Evolutionary conservation across 768 basidiomycete species (phyloP), one percentile per base, ranked within the genome.

Genomic region (Amyloporia xantha): DNA sequence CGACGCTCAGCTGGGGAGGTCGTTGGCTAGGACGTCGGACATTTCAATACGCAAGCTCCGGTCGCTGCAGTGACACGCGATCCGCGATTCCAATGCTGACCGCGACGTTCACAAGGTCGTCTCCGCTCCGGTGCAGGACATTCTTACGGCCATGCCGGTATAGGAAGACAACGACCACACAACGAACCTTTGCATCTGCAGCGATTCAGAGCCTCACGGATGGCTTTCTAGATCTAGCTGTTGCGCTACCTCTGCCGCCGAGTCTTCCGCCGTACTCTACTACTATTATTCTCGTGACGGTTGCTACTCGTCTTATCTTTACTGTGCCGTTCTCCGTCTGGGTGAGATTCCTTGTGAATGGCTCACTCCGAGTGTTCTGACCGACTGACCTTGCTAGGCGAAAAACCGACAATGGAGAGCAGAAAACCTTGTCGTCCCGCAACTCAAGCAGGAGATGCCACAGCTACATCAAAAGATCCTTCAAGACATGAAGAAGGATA

Each of bases 311-410:
- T 58, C 67, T 82, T 24, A 71, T 71, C 1, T 54, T 75, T 48
- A 77, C 86, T 4, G 71, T 86, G 11, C 89, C 89, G 26, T 69
- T 85, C 49, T 78, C 85, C 57, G 62, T 89, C 72, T 91, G 88
- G 89, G 89, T 89, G 54, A 51, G 78, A 62, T 15, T 28, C n/a
- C n/a, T n/a, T n/a, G n/a, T n/a, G n/a, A n/a, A n/a, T n/a, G n/a
- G n/a, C n/a, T n/a, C 30, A 44, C 12, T 13, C 43, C 20, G 39
- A 30, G n/a, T n/a, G n/a, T n/a, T n/a, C n/a, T n/a, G n/a, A n/a
- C n/a, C n/a, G n/a, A n/a, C n/a, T n/a, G n/a, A n/a, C 23, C 37
- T 24, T 27, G 41, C 13, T 50, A 90, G 86, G 77, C 81, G 19
- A 78, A 79, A 62, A 72, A 69, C 59, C 74, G 82, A 48, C 73